Conservation (phyloP, 2,329 filamentous ascomycete genomes). For the Fusarium dlaminii region DNA sequence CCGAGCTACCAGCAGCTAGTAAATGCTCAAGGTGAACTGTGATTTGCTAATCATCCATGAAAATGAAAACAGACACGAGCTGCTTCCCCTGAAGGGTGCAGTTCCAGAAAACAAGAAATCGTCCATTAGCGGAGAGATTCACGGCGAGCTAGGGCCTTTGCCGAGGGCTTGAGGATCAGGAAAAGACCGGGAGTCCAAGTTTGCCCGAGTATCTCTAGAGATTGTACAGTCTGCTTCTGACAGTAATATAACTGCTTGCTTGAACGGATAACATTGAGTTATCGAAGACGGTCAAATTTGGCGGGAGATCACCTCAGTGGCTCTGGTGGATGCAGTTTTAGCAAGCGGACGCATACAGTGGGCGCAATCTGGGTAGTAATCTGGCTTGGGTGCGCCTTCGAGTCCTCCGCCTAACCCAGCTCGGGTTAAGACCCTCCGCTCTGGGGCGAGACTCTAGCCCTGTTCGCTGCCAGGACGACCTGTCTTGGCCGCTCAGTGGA, state of each 20-base stretch:
- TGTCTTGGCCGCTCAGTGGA: conserved; percentile 28
- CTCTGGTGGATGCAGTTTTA: conserved; percentile 29
- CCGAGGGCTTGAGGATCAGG: not conserved
- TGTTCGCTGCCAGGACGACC: conserved; percentile 33
- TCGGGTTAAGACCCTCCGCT: conserved; percentile 35
- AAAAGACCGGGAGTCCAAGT: not conserved
- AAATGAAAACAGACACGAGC: conserved; percentile 1
- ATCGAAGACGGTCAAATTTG: conserved; percentile 28
- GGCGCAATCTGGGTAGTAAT: conserved; percentile 32
- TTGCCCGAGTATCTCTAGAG: not conserved
- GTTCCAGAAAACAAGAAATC: not conserved
- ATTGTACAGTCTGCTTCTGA: not conserved
- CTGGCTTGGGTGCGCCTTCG: conserved; percentile 34
- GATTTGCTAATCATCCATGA: conserved; percentile 19
- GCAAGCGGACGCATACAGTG: conserved; percentile 28
- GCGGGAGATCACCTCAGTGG: conserved; percentile 38
- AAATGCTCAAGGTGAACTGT: conserved; percentile 16
- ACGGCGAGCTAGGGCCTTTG: not conserved
- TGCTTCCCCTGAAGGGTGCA: conserved; percentile 14
- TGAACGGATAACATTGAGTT: not conserved
- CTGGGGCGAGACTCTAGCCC: conserved; percentile 36
- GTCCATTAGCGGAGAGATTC: not conserved
- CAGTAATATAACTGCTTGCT: not conserved
- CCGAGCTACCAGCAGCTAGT: conserved; percentile 32
- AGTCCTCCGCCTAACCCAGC: conserved; percentile 37